A percentile compares a stretch with the other conserved stretches of the same genome.
phyloP scores from a whole-genome alignment of 768 basidiomycete species.

The Lactarius trivialis region DNA sequence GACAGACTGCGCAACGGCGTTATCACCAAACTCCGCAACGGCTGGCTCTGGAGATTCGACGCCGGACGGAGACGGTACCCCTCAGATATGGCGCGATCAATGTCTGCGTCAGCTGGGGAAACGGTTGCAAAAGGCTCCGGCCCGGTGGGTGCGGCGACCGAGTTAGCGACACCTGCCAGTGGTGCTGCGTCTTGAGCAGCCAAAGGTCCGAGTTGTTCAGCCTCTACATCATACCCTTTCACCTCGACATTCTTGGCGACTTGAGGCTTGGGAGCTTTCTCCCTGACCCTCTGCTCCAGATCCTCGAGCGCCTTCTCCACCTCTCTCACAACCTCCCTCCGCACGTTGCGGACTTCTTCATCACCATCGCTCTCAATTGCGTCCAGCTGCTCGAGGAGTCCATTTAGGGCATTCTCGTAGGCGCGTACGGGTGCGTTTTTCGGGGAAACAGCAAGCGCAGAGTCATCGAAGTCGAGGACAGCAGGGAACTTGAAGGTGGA shows the following conservation, averaged over 20 bases:
- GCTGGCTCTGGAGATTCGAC: neutral
- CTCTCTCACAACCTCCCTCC: conserved; percentile 47
- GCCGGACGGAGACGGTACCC: neutral
- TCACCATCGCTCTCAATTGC: conserved; percentile 61
- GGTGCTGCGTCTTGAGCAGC: neutral
- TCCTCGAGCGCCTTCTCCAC: conserved; percentile 56
- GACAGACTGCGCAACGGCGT: too few relatives aligned
- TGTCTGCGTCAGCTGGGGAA: neutral
- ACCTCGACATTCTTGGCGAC: neutral
- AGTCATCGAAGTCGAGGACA: conserved; percentile 5
- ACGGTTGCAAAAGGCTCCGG: neutral
- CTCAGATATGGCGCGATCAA: neutral
- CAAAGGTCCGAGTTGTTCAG: neutral
- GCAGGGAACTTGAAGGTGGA: conserved; percentile 11
- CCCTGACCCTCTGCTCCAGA: conserved; percentile 34
- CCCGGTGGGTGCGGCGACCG: neutral
- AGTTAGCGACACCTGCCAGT: neutral
- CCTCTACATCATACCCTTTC: neutral
- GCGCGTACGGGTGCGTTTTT: conserved; percentile 55
- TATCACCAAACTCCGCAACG: neutral
- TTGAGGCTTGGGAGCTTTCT: neutral
- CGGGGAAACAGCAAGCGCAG: conserved; percentile 50
- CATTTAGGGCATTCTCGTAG: conserved; percentile 54
- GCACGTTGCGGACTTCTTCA: conserved; percentile 40
- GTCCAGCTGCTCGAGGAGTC: conserved; percentile 59